Evolutionary conservation across 2,329 filamentous ascomycete species (phyloP), one percentile per base, ranked within the genome.

Genomic region (Cytospora mali): DNA sequence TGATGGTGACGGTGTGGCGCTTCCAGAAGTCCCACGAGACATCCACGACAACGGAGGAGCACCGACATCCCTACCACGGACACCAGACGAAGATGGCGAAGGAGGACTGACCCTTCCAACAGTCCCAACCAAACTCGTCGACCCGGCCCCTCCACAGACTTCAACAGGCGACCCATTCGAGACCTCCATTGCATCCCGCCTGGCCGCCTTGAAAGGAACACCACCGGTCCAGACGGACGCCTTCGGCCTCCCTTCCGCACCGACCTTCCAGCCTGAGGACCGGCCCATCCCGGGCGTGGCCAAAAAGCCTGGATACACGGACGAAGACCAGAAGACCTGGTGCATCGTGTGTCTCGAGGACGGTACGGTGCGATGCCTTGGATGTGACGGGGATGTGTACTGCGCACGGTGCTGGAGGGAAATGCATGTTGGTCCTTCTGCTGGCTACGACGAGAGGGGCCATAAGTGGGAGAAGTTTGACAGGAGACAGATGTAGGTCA

Each of bases 261-360:
- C 84, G 0, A 80, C 78, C 0, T 81, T 80, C 65, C 72, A 71
- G n/a, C 83, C 82, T 0, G 74, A 75, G 6, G 78, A 80, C 58
- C 74, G 74, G 9, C 73, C 75, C 3, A 68, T 74, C 18, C 75
- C 74, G n/a, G 73, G 76, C 5, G 71, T 81, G 6, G 71, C 71
- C 18, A 75, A 73, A 58, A 74, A 71, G 49, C 75, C 72, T 3
- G 77, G 76, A 54, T 86, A 82, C 71, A 85, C 87, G 0, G 88
- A 93, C 68, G 88, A 89, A 35, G 90, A 94, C 69, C 81, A 88
- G 65, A 86, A 88, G 49, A 85, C 82, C 1, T 96, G 91, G 91
- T 96, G 92, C 73, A 84, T 88, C 33, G 92, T 95, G 11, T 96
- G 92, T 72, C 86, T 89, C 53, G 90, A 92, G 63, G 90, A 95